A percentile compares a stretch with the other conserved stretches of the same genome.
Conservation (phyloP, 176 grass and related monocot genomes). For the Musa acuminata region DNA sequence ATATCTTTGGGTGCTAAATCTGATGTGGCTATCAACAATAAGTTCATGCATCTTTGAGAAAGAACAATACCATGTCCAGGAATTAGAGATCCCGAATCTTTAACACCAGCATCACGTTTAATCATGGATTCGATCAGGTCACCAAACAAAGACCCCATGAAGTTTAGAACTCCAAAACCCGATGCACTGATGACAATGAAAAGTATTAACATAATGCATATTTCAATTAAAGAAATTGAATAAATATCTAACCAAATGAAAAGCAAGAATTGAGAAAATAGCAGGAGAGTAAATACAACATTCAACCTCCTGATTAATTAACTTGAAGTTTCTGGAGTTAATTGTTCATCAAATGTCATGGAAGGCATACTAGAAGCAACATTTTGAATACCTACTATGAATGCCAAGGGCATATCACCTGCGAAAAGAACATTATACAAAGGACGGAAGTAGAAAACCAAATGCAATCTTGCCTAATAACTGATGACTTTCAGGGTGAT, state of each 20-base stretch:
- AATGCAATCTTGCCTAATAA: too few species aligned
- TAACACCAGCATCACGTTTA: constrained; percentile 92
- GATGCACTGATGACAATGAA: constrained; percentile 48
- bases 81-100: constrained; percentile 94
- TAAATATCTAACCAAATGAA: too few species aligned
- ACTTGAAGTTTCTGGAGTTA: too few species aligned
- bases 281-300: too few species aligned
- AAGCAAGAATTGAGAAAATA: neutral
- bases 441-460: too few species aligned
- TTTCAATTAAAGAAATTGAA: constrained; percentile 10
- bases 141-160: constrained; percentile 78
- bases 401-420: too few species aligned
- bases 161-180: constrained; percentile 74
- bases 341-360: too few species aligned
- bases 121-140: constrained; percentile 92
- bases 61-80: constrained; percentile 76
- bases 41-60: neutral
- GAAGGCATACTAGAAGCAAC: too few species aligned
- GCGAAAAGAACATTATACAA: too few species aligned
- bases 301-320: too few species aligned
- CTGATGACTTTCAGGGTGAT: too few species aligned
- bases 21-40: neutral
- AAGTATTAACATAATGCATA: constrained; percentile 27
- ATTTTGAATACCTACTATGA: too few species aligned
- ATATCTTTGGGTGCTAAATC: neutral